A percentile compares a stretch with the other conserved stretches of the same genome.
Evolutionary conservation across 1,284 basidiomycete genomes (phyloP).

Genomic region (Rhodotorula sp.): DNA sequence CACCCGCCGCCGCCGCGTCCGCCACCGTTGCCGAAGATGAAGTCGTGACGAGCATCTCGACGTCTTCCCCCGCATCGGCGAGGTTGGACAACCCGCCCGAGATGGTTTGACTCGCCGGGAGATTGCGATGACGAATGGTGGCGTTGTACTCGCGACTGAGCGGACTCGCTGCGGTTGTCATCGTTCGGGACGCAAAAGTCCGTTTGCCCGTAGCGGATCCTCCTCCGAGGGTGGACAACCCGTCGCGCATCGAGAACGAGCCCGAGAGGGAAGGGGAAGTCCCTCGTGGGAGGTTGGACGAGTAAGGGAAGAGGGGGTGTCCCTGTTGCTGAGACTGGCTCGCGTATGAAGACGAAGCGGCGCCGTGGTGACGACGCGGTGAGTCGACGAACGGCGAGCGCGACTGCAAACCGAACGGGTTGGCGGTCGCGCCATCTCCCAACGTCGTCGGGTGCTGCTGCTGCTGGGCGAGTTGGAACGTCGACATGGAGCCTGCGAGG

Average conservation of each 20-base stretch:
- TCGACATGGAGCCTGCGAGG: slow-evolving; percentile 33
- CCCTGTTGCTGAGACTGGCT: slow-evolving; percentile 2
- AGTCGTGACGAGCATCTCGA: slow-evolving; percentile 1
- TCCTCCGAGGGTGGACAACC: slow-evolving; percentile 10
- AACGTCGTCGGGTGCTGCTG: slow-evolving; percentile 7
- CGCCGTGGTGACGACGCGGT: neutral
- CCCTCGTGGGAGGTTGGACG: slow-evolving; percentile 29
- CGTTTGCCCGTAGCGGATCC: neutral
- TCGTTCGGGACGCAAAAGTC: neutral
- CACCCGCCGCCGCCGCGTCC: neutral
- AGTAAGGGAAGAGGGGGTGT: slow-evolving; percentile 38
- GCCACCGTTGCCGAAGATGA: no score
- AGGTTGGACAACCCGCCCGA: neutral
- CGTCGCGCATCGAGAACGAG: slow-evolving; percentile 21
- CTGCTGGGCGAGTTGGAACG: slow-evolving; percentile 33
- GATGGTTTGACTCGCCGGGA: slow-evolving; percentile 3
- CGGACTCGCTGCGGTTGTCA: neutral
- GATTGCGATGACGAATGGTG: neutral
- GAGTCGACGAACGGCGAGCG: slow-evolving; percentile 29
- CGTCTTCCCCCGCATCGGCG: neutral
- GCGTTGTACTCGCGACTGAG: neutral
- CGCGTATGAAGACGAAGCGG: neutral
- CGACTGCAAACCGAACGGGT: slow-evolving; percentile 32
- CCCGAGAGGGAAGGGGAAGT: slow-evolving; percentile 10
- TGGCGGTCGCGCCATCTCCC: slow-evolving; percentile 13